These are phyloP conservation scores for Protomyces macrosporus DNA, from an alignment of 1,139 yeast genomes.

Conservation along the genomic window DNA sequence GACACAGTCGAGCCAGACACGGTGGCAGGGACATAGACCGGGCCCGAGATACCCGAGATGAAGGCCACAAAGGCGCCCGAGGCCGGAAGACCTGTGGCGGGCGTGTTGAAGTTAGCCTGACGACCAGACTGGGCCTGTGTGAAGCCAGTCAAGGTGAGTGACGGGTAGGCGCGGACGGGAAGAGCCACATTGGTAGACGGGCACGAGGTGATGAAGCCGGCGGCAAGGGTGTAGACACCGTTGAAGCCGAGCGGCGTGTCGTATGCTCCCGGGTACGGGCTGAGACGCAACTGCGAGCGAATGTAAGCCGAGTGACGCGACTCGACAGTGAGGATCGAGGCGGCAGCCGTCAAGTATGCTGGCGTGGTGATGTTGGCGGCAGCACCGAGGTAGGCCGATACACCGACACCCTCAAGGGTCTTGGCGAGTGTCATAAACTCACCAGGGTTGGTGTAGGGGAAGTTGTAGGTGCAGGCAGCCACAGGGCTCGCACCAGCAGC, in stretches of 20 bases:
- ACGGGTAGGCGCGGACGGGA: slow-evolving; percentile 31
- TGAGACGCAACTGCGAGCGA: slow-evolving; percentile 24
- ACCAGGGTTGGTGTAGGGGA: slow-evolving; percentile 27
- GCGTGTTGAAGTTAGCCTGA: slow-evolving; percentile 27
- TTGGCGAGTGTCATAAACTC: slow-evolving; percentile 29
- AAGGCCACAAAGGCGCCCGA: slow-evolving; percentile 24
- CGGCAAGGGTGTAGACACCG: slow-evolving; percentile 27
- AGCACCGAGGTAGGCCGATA: slow-evolving; percentile 32
- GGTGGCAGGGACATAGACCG: slow-evolving; percentile 14
- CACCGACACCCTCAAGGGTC: slow-evolving; percentile 30
- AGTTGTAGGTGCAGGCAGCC: slow-evolving; percentile 30
- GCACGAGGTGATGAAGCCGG: slow-evolving; percentile 29
- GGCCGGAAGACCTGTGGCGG: slow-evolving; percentile 1
- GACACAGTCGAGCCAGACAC: slow-evolving; percentile 17
- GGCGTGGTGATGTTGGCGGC: slow-evolving; percentile 24
- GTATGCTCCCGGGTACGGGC: slow-evolving; percentile 25
- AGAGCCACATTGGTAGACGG: slow-evolving; percentile 29
- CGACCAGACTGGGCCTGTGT: slow-evolving; percentile 36
- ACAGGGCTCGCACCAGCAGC: slow-evolving; percentile 29
- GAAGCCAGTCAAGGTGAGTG: slow-evolving; percentile 26
- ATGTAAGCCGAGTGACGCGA: slow-evolving; percentile 30
- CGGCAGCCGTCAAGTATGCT: slow-evolving; percentile 30
- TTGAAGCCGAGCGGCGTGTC: slow-evolving; percentile 25
- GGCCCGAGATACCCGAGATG: slow-evolving; percentile 27
- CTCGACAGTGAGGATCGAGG: slow-evolving; percentile 30